Evolutionary conservation across 2,329 filamentous ascomycete genomes (phyloP).

Genomic region (Diaporthe helianthi): DNA sequence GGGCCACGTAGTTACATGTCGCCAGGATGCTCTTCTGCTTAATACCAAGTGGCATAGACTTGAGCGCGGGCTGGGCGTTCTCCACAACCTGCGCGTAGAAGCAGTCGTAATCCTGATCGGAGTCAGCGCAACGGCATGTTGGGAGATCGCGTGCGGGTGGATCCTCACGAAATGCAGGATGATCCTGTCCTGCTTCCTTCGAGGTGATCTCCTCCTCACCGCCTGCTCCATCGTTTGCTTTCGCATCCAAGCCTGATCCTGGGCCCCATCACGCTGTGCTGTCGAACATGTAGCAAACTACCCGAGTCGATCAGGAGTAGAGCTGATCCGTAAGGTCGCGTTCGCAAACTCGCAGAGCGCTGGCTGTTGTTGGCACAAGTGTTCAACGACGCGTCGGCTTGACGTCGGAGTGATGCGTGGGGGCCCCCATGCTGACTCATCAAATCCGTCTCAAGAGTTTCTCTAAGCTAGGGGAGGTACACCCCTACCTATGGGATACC

Average conservation of each 20-base stretch:
- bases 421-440: conserved; percentile 1
- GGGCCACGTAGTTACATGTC: conserved; percentile 93
- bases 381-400: conserved; percentile 1
- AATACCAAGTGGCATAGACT: conserved; percentile 77
- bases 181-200: conserved; percentile 67
- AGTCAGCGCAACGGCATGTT: not conserved
- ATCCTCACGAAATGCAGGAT: conserved; percentile 80
- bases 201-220: conserved; percentile 43
- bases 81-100: conserved; percentile 96
- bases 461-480: too few relatives aligned
- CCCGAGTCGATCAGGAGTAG: not conserved
- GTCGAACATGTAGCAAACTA: not conserved
- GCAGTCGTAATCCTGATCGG: conserved; percentile 76
- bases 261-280: conserved; percentile 8
- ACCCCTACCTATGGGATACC: too few relatives aligned
- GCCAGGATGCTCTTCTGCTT: conserved; percentile 94
- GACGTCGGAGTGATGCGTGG: not conserved
- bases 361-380: not conserved
- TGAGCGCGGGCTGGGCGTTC: conserved; percentile 77
- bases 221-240: conserved; percentile 42
- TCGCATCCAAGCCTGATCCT: not conserved
- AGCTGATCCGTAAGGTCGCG: not conserved
- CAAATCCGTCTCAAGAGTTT: not conserved
- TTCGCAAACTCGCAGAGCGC: not conserved
- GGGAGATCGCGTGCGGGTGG: not conserved